phyloP scores from a whole-genome alignment of 345 rosid species.

The Eucalyptus virginea region DNA sequence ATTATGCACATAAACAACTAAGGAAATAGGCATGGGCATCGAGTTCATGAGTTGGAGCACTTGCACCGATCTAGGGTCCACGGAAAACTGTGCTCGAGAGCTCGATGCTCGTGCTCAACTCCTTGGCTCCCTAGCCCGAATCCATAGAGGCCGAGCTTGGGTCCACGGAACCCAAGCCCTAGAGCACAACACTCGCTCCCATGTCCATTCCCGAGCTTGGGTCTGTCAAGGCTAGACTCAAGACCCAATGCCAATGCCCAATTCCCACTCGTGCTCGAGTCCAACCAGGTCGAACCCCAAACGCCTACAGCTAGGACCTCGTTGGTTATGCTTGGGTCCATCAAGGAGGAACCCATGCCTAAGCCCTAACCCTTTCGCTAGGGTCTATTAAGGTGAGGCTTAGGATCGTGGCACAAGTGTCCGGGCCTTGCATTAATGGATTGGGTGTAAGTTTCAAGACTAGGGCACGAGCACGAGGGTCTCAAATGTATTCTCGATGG shows the following conservation, averaged over 20 bases:
- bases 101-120: background rate
- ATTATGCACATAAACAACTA: background rate
- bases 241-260: background rate
- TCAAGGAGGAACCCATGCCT: background rate
- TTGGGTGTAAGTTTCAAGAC: too few species aligned
- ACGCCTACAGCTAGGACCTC: background rate
- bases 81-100: fast-evolving
- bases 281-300: background rate
- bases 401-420: too few species aligned
- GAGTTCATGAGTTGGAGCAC: fast-evolving
- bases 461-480: too few species aligned
- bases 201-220: fast-evolving
- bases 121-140: background rate
- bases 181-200: fast-evolving
- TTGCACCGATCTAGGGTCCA: background rate
- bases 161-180: too few species aligned
- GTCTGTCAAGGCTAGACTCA: fast-evolving
- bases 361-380: too few species aligned
- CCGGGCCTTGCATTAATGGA: too few species aligned
- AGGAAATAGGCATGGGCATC: too few species aligned
- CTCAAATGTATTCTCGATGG: too few species aligned
- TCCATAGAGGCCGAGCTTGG: background rate
- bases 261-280: background rate
- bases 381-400: too few species aligned
- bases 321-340: background rate